Evolutionary conservation across 192 early-diverging fungal species (phyloP).

Genomic region (Coemansia sp.): DNA sequence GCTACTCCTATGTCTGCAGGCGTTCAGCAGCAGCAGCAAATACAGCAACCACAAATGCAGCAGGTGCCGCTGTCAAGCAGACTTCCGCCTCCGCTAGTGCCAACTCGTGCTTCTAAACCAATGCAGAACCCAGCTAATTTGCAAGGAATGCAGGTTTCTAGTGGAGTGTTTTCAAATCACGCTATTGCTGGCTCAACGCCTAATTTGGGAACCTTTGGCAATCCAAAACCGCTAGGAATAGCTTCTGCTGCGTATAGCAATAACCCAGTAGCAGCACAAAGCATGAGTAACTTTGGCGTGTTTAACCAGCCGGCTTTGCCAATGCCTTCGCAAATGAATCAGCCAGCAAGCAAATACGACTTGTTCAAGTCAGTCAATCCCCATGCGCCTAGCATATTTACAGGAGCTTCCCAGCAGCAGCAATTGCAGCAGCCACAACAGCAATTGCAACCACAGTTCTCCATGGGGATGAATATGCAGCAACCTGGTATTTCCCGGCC

Average conservation of each 20-base stretch:
- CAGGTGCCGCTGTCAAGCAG: slow-evolving; percentile 35
- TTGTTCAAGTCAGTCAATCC: slow-evolving; percentile 47
- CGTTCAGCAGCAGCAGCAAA: slow-evolving; percentile 1
- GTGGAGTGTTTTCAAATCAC: slow-evolving; percentile 34
- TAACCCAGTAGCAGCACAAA: slow-evolving; percentile 27
- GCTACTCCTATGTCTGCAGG: slow-evolving; percentile 11
- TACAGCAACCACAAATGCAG: slow-evolving; percentile 15
- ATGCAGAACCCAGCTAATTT: neutral
- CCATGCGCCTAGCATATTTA: slow-evolving; percentile 40
- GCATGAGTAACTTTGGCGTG: slow-evolving; percentile 32
- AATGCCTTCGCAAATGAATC: slow-evolving; percentile 2
- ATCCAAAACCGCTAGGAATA: slow-evolving; percentile 5
- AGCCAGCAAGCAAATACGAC: slow-evolving; percentile 33
- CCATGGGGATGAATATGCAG: neutral
- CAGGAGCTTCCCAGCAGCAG: slow-evolving; percentile 14
- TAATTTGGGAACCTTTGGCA: slow-evolving; percentile 37
- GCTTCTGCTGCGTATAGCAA: slow-evolving; percentile 5
- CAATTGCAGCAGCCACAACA: slow-evolving; percentile 26
- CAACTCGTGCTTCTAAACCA: slow-evolving; percentile 25
- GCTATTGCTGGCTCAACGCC: slow-evolving; percentile 38
- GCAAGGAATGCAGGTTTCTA: neutral
- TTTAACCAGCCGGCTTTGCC: slow-evolving; percentile 10
- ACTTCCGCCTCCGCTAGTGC: slow-evolving; percentile 45
- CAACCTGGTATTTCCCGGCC: neutral
- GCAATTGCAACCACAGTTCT: neutral